These are phyloP conservation scores for Pyrrhoderma lamaoense DNA, from an alignment of 1,284 basidiomycete genomes.

Conservation along the genomic window DNA sequence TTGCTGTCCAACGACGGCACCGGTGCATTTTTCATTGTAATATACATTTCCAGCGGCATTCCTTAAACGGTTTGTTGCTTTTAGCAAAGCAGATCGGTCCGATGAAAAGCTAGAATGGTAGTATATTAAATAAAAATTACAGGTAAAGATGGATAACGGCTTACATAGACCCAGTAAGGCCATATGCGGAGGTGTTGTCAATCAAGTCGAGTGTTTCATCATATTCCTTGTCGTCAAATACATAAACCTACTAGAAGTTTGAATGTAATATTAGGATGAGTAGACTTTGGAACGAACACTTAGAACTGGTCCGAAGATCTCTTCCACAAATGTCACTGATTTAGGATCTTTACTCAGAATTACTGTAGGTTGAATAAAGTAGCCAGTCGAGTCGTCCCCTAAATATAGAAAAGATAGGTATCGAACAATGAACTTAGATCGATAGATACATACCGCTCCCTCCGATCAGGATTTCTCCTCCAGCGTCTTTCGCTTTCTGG, in stretches of 20 bases:
- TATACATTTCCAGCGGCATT: constrained; percentile 89
- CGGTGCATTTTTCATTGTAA: constrained; percentile 95
- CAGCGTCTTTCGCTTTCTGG: constrained; percentile 81
- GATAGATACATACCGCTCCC: constrained; percentile 49
- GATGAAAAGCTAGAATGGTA: constrained; percentile 60
- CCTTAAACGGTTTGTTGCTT: constrained; percentile 72
- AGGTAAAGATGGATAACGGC: too few relatives aligned
- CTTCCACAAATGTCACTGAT: constrained; percentile 88
- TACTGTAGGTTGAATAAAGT: constrained; percentile 91
- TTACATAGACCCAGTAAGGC: constrained; percentile 84
- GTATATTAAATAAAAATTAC: background rate
- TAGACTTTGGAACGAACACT: constrained; percentile 49
- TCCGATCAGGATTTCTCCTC: constrained; percentile 84
- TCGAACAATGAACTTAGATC: background rate
- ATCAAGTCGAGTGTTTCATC: constrained; percentile 85
- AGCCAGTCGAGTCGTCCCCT: constrained; percentile 89
- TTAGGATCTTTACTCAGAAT: constrained; percentile 91
- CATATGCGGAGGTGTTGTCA: constrained; percentile 85
- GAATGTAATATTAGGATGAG: constrained; percentile 17
- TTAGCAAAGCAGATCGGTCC: constrained; percentile 71
- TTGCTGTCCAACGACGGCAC: constrained; percentile 93
- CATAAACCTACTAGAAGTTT: constrained; percentile 54
- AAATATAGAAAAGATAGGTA: constrained; percentile 3
- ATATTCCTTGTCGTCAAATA: constrained; percentile 79
- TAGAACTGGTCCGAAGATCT: constrained; percentile 96